A percentile compares a stretch with the other conserved stretches of the same genome.
Evolutionary conservation across 164 flowering plant species (phyloP).

Genomic region (Nymphaea colorata): DNA sequence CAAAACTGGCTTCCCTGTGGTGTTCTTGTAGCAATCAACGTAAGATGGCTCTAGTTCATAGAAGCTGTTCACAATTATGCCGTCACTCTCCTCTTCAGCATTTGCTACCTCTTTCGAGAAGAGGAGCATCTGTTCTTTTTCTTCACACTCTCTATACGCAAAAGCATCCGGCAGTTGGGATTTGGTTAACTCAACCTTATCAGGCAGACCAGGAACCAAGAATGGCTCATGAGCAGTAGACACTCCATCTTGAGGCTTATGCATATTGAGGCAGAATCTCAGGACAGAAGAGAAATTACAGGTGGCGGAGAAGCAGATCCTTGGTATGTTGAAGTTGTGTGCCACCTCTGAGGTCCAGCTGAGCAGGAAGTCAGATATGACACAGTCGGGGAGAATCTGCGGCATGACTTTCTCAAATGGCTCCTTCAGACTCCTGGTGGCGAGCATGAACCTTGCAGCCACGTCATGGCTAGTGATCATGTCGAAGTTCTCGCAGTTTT

Average conservation of each 20-base stretch:
- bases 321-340: background rate
- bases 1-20: background rate
- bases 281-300: background rate
- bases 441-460: background rate
- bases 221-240: no score
- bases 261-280: background rate
- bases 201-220: no score
- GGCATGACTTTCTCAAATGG: constrained; percentile 25
- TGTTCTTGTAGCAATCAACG: background rate
- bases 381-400: background rate
- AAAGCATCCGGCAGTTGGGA: no score
- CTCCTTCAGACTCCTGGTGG: constrained; percentile 11
- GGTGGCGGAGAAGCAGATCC: background rate
- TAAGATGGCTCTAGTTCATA: constrained; percentile 1
- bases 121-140: no score
- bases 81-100: background rate
- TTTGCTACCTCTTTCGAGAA: no score
- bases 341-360: constrained; percentile 1
- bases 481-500: no score
- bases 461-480: background rate
- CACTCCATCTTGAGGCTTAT: no score
- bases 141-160: no score
- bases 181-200: no score
- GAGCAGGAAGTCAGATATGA: background rate
- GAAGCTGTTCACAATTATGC: constrained; percentile 6